Evolutionary conservation across 2,329 filamentous ascomycete species (phyloP).

Genomic region (Alternaria metachromatica): DNA sequence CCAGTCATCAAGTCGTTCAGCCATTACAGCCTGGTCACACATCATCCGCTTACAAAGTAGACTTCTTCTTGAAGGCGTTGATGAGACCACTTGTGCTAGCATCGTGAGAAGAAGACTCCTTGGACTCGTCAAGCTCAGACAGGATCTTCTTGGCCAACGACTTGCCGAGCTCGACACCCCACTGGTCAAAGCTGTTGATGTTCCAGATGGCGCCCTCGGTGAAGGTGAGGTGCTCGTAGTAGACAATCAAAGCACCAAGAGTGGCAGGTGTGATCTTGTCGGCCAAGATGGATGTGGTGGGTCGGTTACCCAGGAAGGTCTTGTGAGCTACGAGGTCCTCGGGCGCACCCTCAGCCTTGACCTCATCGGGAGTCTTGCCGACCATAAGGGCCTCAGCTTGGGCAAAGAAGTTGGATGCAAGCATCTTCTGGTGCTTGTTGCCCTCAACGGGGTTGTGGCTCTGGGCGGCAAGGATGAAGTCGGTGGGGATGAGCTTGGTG

Average conservation of each 20-base stretch:
- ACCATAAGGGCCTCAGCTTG: conserved; percentile 91
- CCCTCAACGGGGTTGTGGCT: conserved; percentile 94
- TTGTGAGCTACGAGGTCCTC: conserved; percentile 92
- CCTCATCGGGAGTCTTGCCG: conserved; percentile 81
- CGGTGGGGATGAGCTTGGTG: conserved; percentile 96
- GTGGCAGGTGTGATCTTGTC: conserved; percentile 93
- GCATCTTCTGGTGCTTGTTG: conserved; percentile 96
- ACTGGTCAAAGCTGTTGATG: conserved; percentile 99
- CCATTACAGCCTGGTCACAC: conserved; percentile 9
- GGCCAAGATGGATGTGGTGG: conserved; percentile 92
- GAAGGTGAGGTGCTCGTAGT: conserved; percentile 99
- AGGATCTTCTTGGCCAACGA: conserved; percentile 76
- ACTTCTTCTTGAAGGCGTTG: conserved; percentile 86
- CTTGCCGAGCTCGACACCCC: conserved; percentile 99
- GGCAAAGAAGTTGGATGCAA: conserved; percentile 90
- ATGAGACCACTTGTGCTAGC: conserved; percentile 87
- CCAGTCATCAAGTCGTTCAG: conserved; percentile 18
- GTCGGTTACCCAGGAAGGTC: conserved; percentile 97
- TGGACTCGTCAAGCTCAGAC: conserved; percentile 80
- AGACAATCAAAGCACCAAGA: conserved; percentile 92
- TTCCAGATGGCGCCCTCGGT: conserved; percentile 98
- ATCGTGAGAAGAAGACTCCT: conserved; percentile 77
- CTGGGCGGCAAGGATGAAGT: conserved; percentile 96
- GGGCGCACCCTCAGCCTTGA: conserved; percentile 75
- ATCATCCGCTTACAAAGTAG: conserved; percentile 43